Conservation (phyloP, 2,329 filamentous ascomycete species). For the Hortaea werneckii region DNA sequence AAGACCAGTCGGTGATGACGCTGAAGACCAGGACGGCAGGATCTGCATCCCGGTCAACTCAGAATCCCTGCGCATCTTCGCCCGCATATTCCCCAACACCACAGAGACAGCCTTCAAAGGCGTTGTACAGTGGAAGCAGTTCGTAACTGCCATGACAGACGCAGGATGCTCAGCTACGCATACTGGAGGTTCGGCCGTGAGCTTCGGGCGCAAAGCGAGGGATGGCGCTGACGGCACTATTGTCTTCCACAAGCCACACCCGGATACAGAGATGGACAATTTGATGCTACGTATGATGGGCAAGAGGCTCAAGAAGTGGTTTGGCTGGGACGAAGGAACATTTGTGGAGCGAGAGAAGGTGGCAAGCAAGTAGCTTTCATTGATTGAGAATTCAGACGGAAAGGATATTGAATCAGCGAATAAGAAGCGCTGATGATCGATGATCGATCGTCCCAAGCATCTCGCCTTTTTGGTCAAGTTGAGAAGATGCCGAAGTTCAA, state of each 20-base stretch:
- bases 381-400: no score
- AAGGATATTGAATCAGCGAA: no score
- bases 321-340: constrained; percentile 15
- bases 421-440: no score
- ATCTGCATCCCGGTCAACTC: not conserved
- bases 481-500: no score
- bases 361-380: not conserved
- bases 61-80: constrained; percentile 1
- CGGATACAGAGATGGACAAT: constrained; percentile 3
- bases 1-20: not conserved
- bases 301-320: constrained; percentile 20
- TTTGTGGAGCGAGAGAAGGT: constrained; percentile 10
- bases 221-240: not conserved
- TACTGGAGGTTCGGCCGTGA: constrained; percentile 4
- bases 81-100: constrained; percentile 2
- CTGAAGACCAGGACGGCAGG: not conserved
- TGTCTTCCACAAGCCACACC: constrained; percentile 7
- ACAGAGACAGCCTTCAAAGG: not conserved
- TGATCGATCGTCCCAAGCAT: no score
- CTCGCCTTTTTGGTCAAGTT: no score
- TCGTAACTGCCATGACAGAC: constrained; percentile 5
- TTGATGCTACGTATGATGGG: constrained; percentile 15
- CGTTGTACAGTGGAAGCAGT: constrained; percentile 3
- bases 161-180: constrained; percentile 4
- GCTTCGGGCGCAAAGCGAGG: not conserved